Conservation (phyloP, 805 yeast species). For the Nakazawaea molendinolei region DNA sequence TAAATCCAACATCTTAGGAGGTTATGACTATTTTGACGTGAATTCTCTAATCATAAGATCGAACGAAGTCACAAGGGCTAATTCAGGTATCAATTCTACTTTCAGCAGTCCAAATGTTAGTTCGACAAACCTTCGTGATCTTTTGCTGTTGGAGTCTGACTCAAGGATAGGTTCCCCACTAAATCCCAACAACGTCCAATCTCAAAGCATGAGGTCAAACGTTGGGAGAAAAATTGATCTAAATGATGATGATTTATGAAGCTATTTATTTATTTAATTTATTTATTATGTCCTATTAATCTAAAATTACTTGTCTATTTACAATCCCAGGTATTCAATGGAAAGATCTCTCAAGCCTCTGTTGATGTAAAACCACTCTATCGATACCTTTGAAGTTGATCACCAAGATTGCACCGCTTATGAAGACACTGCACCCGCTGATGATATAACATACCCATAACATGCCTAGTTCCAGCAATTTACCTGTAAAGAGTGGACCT, state of each 20-base stretch:
- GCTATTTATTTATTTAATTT: background rate
- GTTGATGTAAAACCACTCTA: slow-evolving; percentile 19
- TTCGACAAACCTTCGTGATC: slow-evolving; percentile 15
- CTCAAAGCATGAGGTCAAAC: background rate
- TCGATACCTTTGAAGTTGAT: slow-evolving; percentile 37
- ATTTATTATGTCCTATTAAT: too few species aligned
- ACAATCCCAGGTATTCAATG: background rate
- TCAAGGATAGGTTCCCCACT: slow-evolving; percentile 6
- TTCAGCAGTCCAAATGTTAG: slow-evolving; percentile 22
- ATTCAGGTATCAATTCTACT: slow-evolving; percentile 18
- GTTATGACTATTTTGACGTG: slow-evolving; percentile 56
- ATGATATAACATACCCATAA: slow-evolving; percentile 48
- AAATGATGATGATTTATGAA: slow-evolving; percentile 7
- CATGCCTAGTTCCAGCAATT: slow-evolving; percentile 45
- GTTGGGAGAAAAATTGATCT: slow-evolving; percentile 8
- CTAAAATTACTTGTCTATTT: background rate
- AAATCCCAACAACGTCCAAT: slow-evolving; percentile 1
- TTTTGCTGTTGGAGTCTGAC: slow-evolving; percentile 5
- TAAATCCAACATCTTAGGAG: slow-evolving; percentile 39
- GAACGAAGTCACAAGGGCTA: slow-evolving; percentile 13
- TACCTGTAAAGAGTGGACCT: slow-evolving; percentile 79
- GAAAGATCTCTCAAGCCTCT: slow-evolving; percentile 5
- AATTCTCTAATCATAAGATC: slow-evolving; percentile 46
- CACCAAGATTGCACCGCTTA: slow-evolving; percentile 40
- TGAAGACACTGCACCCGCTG: slow-evolving; percentile 41